Evolutionary conservation across 768 basidiomycete species (phyloP).

Genomic region (Daedalea quercina): DNA sequence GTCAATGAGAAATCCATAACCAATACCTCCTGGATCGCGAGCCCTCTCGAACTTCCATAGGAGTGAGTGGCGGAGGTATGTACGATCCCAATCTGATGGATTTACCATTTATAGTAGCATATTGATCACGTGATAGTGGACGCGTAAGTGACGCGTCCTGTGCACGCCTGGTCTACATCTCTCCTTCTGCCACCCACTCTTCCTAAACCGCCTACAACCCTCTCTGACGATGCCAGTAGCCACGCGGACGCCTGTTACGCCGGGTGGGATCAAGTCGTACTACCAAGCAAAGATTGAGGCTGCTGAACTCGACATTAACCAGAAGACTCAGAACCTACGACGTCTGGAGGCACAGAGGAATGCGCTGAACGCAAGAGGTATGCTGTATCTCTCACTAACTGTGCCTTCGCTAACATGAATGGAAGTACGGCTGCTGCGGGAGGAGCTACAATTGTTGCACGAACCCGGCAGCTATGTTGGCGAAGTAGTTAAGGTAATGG

Average conservation of each 20-base stretch:
- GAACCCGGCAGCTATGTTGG: conserved; percentile 98
- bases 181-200: neutral
- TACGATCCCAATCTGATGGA: too few species aligned
- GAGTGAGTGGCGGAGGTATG: too few species aligned
- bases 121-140: neutral
- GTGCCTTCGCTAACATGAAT: neutral
- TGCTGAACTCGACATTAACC: conserved; percentile 88
- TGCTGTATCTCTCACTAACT: conserved; percentile 13
- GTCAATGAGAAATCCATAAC: too few species aligned
- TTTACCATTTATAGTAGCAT: too few species aligned
- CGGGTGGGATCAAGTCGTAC: conserved; percentile 79
- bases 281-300: conserved; percentile 95
- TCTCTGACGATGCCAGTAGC: conserved; percentile 30
- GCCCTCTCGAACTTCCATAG: too few species aligned
- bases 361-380: conserved; percentile 92
- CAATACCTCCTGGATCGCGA: too few species aligned
- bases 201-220: neutral
- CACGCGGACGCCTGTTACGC: conserved; percentile 29
- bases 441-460: conserved; percentile 88
- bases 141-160: neutral
- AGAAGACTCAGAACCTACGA: conserved; percentile 93
- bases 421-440: conserved; percentile 79
- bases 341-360: conserved; percentile 96
- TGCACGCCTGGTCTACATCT: neutral
- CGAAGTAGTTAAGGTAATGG: conserved; percentile 97